Conservation (phyloP, 352 stramenopile genomes). For the Pythium biforme region DNA sequence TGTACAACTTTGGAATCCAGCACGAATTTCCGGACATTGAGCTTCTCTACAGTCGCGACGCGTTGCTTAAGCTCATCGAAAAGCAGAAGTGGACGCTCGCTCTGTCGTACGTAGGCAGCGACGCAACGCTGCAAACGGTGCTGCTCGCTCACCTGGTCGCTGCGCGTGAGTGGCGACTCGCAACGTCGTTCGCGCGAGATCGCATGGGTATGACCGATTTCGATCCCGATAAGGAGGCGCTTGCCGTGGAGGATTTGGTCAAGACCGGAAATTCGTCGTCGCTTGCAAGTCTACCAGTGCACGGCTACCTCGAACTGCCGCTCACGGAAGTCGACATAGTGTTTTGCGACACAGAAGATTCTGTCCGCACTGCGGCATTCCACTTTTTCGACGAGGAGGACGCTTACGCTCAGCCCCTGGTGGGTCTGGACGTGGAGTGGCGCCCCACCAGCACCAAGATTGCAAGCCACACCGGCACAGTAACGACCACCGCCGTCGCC, state of each 20-base stretch:
- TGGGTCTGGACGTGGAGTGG: constrained; percentile 72
- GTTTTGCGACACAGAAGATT: constrained; percentile 46
- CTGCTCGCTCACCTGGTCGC: constrained; percentile 48
- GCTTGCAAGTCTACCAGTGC: constrained; percentile 17
- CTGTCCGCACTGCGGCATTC: constrained; percentile 1
- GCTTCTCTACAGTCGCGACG: constrained; percentile 60
- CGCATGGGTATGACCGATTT: constrained; percentile 43
- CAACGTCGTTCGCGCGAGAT: constrained; percentile 32
- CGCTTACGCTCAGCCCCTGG: constrained; percentile 15
- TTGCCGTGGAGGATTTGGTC: neutral
- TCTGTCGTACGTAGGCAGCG: constrained; percentile 58
- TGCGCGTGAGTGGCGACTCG: constrained; percentile 31
- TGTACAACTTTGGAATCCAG: constrained; percentile 50
- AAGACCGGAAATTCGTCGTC: constrained; percentile 3
- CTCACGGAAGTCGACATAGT: constrained; percentile 27
- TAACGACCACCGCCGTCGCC: constrained; percentile 36
- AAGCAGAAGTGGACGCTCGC: constrained; percentile 62
- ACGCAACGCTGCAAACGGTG: constrained; percentile 43
- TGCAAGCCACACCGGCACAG: constrained; percentile 13
- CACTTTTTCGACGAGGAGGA: constrained; percentile 33
- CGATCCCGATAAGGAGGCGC: constrained; percentile 23
- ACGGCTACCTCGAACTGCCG: constrained; percentile 34
- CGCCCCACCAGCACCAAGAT: constrained; percentile 41
- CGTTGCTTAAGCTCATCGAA: constrained; percentile 55
- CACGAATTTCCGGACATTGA: constrained; percentile 58